These are phyloP conservation scores for Ophiocordyceps australis DNA, from an alignment of 2,329 filamentous ascomycete species.

Conservation along the genomic window DNA sequence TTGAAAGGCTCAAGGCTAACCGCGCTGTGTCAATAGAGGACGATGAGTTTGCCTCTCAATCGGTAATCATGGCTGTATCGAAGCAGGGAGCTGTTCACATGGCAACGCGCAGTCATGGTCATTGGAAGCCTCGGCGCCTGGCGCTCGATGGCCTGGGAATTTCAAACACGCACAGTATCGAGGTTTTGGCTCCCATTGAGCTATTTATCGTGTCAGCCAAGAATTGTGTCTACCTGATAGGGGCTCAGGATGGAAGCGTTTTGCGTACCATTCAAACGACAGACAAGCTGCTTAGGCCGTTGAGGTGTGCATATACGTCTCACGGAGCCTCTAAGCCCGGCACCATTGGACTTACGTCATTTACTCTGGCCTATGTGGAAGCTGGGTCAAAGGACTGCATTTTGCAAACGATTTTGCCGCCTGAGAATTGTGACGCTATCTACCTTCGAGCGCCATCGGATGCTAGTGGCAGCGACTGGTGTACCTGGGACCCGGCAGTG, in stretches of 20 bases:
- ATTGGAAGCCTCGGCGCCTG: conserved; percentile 32
- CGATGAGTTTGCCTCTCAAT: conserved; percentile 3
- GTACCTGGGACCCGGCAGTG: conserved; percentile 30
- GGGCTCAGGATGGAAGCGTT: conserved; percentile 22
- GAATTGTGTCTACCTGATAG: conserved; percentile 37
- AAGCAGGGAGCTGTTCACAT: conserved; percentile 30
- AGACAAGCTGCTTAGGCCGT: conserved; percentile 35
- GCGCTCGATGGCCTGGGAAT: conserved; percentile 23
- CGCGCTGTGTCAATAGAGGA: conserved; percentile 1
- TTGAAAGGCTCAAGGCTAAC: conserved; percentile 1
- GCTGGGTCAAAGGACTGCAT: conserved; percentile 42
- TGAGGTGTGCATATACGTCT: conserved; percentile 38
- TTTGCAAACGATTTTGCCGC: conserved; percentile 42
- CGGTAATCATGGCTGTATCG: conserved; percentile 24
- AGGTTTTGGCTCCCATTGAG: conserved; percentile 38
- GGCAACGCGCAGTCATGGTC: conserved; percentile 18
- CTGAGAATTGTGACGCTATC: conserved; percentile 33
- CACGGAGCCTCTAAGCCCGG: conserved; percentile 26
- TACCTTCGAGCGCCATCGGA: conserved; percentile 27
- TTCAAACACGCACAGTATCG: conserved; percentile 29
- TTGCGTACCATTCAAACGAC: conserved; percentile 45
- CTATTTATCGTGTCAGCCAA: conserved; percentile 42
- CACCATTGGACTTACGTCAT: conserved; percentile 35
- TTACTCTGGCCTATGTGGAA: conserved; percentile 47
- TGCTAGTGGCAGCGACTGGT: conserved; percentile 22